These are phyloP conservation scores for Trichoderma sp. DNA, from an alignment of 2,329 filamentous ascomycete species.

Conservation along the genomic window DNA sequence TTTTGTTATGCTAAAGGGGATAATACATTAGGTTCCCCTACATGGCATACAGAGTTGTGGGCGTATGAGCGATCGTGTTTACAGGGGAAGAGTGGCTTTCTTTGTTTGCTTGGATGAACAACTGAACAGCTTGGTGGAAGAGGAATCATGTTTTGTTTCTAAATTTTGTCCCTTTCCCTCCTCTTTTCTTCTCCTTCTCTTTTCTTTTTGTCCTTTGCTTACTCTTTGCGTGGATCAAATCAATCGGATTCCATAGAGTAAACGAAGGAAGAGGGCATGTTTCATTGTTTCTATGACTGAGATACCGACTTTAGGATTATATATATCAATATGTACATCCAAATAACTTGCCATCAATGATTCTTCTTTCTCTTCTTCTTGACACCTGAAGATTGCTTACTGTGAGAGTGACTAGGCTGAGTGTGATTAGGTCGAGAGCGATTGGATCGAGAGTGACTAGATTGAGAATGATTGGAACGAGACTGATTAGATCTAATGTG, in stretches of 20 bases:
- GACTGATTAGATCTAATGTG: no score
- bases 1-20: background rate
- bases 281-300: background rate
- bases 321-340: background rate
- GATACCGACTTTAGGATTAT: background rate
- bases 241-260: background rate
- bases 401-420: background rate
- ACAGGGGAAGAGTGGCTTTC: background rate
- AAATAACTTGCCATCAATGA: background rate
- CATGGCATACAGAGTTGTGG: background rate
- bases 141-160: background rate
- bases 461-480: no score
- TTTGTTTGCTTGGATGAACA: no score
- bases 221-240: background rate
- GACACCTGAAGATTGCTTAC: background rate
- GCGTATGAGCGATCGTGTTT: conserved; percentile 5
- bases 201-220: background rate
- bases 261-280: background rate
- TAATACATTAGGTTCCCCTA: background rate
- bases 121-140: background rate
- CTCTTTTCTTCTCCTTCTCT: background rate
- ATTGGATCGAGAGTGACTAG: no score
- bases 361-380: background rate
- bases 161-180: background rate
- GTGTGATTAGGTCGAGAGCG: background rate